Conservation (phyloP, 2,329 filamentous ascomycete species). For the Alternaria brassicicola region DNA sequence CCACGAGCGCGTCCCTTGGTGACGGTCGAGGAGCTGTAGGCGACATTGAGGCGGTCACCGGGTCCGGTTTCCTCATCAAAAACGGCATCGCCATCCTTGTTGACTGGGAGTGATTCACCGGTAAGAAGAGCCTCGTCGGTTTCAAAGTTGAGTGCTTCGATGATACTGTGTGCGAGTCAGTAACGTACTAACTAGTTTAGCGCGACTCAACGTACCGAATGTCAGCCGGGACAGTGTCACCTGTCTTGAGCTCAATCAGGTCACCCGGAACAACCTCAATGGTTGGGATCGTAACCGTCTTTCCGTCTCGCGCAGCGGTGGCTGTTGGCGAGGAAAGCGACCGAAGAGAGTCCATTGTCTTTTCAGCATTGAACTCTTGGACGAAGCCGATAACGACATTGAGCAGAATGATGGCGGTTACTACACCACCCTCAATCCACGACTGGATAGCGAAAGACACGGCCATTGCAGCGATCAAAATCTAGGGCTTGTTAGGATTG, state of each 20-base stretch:
- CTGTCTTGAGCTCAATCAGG: conserved; percentile 65
- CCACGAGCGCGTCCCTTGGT: conserved; percentile 65
- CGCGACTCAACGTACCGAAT: conserved; percentile 51
- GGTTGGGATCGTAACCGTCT: conserved; percentile 58
- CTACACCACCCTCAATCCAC: conserved; percentile 56
- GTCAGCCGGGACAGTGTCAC: conserved; percentile 73
- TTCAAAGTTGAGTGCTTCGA: conserved; percentile 74
- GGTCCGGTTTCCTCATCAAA: conserved; percentile 63
- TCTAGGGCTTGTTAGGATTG: conserved; percentile 22
- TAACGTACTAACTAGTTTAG: background rate
- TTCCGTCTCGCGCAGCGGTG: conserved; percentile 59
- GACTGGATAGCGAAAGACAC: conserved; percentile 54
- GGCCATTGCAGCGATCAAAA: conserved; percentile 55
- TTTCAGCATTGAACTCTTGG: conserved; percentile 55
- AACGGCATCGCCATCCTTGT: conserved; percentile 63
- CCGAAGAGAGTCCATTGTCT: conserved; percentile 55
- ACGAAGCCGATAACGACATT: conserved; percentile 56
- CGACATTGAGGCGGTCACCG: conserved; percentile 72
- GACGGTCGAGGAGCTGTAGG: conserved; percentile 60
- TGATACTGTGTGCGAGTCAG: conserved; percentile 29
- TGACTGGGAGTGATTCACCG: conserved; percentile 71
- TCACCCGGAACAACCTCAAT: conserved; percentile 70
- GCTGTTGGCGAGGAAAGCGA: conserved; percentile 55
- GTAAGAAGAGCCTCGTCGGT: conserved; percentile 75
- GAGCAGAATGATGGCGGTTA: conserved; percentile 53